These are phyloP conservation scores for Melastoma candidum DNA, from an alignment of 441 rosid genomes.

Conservation along the genomic window DNA sequence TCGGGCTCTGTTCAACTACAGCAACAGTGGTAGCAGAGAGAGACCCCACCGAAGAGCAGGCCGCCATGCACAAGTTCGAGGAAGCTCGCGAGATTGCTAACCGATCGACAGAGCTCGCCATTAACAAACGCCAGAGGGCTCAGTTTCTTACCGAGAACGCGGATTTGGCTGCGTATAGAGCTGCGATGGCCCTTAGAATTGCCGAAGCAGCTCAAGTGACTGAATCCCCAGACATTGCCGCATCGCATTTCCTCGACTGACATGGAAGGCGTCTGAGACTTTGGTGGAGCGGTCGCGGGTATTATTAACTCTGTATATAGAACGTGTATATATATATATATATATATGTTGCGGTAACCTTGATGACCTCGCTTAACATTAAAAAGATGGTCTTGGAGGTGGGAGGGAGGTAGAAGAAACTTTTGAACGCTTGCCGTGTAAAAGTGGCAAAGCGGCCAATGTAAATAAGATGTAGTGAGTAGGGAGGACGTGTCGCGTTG, in stretches of 20 bases:
- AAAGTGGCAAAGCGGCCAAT: no score
- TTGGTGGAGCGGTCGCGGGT: neutral
- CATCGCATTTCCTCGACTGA: conserved; percentile 26
- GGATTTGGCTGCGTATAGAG: conserved; percentile 63
- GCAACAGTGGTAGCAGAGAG: conserved; percentile 38
- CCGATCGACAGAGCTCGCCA: conserved; percentile 31
- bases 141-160: conserved; percentile 62
- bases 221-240: conserved; percentile 26
- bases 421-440: no score
- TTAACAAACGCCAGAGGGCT: conserved; percentile 44
- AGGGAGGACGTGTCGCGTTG: no score
- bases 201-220: conserved; percentile 42
- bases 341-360: no score
- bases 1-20: conserved; percentile 13
- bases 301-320: no score
- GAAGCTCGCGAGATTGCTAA: conserved; percentile 36
- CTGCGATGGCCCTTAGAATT: conserved; percentile 47
- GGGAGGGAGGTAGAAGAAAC: no score
- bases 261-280: neutral
- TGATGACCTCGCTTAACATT: no score
- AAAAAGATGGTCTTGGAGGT: no score
- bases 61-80: conserved; percentile 28
- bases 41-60: conserved; percentile 37
- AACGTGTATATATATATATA: no score
- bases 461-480: no score